Conservation (phyloP, 805 yeast genomes). For the Grigorovia jiainica region DNA sequence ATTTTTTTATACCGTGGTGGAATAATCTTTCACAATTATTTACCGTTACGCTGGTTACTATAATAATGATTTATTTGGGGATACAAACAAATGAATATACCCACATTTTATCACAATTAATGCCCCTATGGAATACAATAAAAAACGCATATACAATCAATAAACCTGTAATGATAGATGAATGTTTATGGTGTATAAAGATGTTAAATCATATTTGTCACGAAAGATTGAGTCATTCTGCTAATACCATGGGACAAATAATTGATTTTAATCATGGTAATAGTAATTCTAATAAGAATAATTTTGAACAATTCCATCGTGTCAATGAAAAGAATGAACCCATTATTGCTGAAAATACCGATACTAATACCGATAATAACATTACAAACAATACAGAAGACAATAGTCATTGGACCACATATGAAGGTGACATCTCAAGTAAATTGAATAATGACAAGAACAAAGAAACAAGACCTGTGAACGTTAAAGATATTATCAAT, state of each 20-base stretch:
- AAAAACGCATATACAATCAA: conserved; percentile 23
- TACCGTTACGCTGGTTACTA: conserved; percentile 34
- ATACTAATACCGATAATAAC: neutral
- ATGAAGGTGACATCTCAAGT: too few species aligned
- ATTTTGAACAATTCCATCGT: conserved; percentile 39
- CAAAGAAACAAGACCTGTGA: too few species aligned
- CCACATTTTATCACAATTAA: conserved; percentile 9
- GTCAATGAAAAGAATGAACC: conserved; percentile 19
- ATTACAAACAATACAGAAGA: too few species aligned
- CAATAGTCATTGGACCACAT: too few species aligned
- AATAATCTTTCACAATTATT: conserved; percentile 36
- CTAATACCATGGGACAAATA: conserved; percentile 26
- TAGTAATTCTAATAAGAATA: conserved; percentile 38
- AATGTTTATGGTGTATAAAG: conserved; percentile 54
- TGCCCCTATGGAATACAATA: conserved; percentile 18
- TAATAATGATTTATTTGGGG: conserved; percentile 39
- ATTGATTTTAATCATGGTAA: conserved; percentile 49
- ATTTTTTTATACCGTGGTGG: conserved; percentile 44
- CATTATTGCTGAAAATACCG: neutral
- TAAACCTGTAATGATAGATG: conserved; percentile 41
- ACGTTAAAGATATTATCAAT: too few species aligned
- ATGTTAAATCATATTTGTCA: conserved; percentile 43
- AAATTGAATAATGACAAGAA: too few species aligned
- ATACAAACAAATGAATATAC: conserved; percentile 10
- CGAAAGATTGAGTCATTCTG: conserved; percentile 37